Conservation (phyloP, 2,329 filamentous ascomycete genomes). For the Sphaerulina vaccinii region DNA sequence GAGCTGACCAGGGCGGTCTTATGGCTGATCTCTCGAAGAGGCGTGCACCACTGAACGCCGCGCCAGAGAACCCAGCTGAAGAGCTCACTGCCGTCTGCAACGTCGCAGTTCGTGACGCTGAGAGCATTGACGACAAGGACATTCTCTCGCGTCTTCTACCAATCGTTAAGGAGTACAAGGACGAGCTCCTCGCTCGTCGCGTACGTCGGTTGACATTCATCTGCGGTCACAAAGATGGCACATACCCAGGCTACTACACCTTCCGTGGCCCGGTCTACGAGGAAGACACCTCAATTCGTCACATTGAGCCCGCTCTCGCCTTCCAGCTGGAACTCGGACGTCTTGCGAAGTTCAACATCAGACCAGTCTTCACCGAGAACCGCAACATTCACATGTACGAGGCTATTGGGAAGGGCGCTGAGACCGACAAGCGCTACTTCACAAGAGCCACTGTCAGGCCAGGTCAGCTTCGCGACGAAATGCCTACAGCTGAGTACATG, state of each 20-base stretch:
- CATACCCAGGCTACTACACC: conserved; percentile 95
- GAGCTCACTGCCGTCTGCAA: conserved; percentile 92
- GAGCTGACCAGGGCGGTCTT: conserved; percentile 50
- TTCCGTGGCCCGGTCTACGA: conserved; percentile 89
- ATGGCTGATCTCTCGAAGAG: conserved; percentile 73
- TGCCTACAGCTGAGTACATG: conserved; percentile 96
- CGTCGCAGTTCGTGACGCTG: conserved; percentile 83
- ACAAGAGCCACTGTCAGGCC: conserved; percentile 93
- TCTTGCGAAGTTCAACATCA: conserved; percentile 95
- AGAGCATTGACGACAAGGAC: conserved; percentile 78
- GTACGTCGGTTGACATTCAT: conserved; percentile 94
- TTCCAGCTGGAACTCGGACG: conserved; percentile 97
- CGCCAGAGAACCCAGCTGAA: conserved; percentile 58
- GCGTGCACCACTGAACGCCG: conserved; percentile 54
- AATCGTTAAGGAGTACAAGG: conserved; percentile 76
- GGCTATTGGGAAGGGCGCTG: conserved; percentile 88
- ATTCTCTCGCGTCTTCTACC: conserved; percentile 71
- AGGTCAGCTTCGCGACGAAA: conserved; percentile 91
- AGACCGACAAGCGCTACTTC: conserved; percentile 98
- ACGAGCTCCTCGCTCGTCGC: conserved; percentile 75
- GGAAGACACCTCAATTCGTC: conserved; percentile 93
- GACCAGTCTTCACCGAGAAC: conserved; percentile 98
- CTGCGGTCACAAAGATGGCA: conserved; percentile 89
- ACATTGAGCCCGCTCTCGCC: conserved; percentile 91
- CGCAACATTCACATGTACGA: conserved; percentile 99